Base-by-base conservation (phyloP, 2,329 filamentous ascomycete species). In the Fusarium lateritium region DNA sequence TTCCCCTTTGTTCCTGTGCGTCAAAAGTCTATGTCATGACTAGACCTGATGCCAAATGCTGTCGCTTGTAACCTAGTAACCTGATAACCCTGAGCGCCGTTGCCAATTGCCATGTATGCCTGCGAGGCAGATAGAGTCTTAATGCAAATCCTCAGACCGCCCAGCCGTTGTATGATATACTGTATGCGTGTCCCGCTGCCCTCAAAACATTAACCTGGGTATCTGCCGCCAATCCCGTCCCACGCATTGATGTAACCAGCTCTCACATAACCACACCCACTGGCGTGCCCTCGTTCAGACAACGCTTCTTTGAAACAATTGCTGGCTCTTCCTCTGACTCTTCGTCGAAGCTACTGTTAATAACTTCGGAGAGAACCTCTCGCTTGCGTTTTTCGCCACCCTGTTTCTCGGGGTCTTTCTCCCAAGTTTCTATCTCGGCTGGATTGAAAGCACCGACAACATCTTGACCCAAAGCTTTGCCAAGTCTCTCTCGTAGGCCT, bases 401-500 rank as follows among this genome's bases (percentile, higher is more conserved):
- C 26, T 75, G 74, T 47, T 79, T 76, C 68, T 83, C 80, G 9
- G 73, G 70, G 3, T 81, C 78, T 7, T 77, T 75, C 52, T 83
- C 80, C 79, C 82, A 86, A 2, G 81, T 84, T 57, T 85, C 82
- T 50, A 87, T 83, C 17, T 77, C 73, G 8, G 78, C 73, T 1
- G 72, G 60, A 51, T 83, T 77, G 49, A 82, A 79, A 3, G 62
- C 50, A 2, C 85, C 85, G 6, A 86, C 83, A 14, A 88, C 68
- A 5, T 87, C 85, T 19, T 77, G 75, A 9, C 86, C 86, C 0
- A 89, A 76, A 5, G 85, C 86, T 65, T 82, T 82, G 39, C 84
- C 85, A 1, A 89, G 78, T 7, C 87, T 82, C 73, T 88, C 86
- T 61, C 84, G 83, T 8, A 89, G 79, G 6, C 86, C 86, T 1